Percentiles rank a stretch among this genome's conserved stretches.
phyloP scores from a whole-genome alignment of 352 stramenopile species.

The Hyaloperonospora arabidopsidis region DNA sequence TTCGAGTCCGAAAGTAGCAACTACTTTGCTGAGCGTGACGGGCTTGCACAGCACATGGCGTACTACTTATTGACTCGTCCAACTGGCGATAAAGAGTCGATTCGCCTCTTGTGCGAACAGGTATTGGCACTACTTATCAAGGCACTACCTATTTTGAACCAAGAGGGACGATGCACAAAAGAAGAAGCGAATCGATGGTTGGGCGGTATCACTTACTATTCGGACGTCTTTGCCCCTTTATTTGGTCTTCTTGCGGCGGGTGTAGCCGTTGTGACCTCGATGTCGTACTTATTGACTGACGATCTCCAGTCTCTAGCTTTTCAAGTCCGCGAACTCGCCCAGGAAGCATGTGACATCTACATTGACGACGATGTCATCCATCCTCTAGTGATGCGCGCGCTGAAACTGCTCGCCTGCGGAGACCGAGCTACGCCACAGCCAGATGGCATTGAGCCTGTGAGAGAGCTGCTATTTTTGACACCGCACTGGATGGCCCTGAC shows the following conservation, averaged over 20 bases:
- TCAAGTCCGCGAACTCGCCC: slow-evolving; percentile 20
- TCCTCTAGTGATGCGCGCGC: slow-evolving; percentile 30
- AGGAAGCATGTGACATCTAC: slow-evolving; percentile 18
- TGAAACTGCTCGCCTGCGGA: slow-evolving; percentile 24
- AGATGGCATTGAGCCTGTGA: slow-evolving; percentile 5
- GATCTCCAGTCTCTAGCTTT: slow-evolving; percentile 19
- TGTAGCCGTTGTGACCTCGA: slow-evolving; percentile 31
- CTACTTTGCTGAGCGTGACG: slow-evolving; percentile 59
- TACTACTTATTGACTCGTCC: slow-evolving; percentile 33
- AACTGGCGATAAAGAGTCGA: slow-evolving; percentile 10
- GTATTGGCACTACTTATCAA: slow-evolving; percentile 24
- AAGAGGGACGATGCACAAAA: slow-evolving; percentile 18
- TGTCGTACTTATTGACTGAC: slow-evolving; percentile 4
- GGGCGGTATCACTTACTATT: slow-evolving; percentile 59
- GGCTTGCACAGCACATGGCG: slow-evolving; percentile 52
- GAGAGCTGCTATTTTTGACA: slow-evolving; percentile 42
- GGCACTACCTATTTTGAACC: slow-evolving; percentile 26
- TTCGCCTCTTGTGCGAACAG: slow-evolving; percentile 20
- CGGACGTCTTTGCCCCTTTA: slow-evolving; percentile 49
- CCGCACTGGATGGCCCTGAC: slow-evolving; percentile 33
- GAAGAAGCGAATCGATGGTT: slow-evolving; percentile 36
- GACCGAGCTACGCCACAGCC: slow-evolving; percentile 1
- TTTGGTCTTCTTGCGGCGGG: slow-evolving; percentile 38
- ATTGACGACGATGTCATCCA: slow-evolving; percentile 24
- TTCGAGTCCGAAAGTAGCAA: slow-evolving; percentile 78